Evolutionary conservation across 176 grass and related monocot species (phyloP).

Genomic region (Pontederia crassipes): DNA sequence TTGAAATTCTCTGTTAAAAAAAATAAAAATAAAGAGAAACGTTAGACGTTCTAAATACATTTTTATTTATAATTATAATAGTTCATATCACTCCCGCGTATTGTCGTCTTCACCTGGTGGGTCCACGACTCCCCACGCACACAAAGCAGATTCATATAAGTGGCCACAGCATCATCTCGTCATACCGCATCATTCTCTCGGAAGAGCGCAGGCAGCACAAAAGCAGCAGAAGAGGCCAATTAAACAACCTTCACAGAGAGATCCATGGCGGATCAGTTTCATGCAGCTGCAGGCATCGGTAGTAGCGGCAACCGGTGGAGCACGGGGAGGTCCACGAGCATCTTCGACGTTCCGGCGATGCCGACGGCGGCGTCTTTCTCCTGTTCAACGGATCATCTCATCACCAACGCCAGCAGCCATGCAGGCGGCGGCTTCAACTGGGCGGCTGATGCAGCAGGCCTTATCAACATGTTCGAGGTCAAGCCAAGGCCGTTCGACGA

Average conservation of each 20-base stretch:
- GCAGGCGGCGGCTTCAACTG: not conserved
- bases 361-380: not conserved
- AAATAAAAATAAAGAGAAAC: too few species aligned
- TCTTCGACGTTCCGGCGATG: not conserved
- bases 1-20: too few species aligned
- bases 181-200: too few species aligned
- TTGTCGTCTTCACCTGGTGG: too few species aligned
- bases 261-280: slow-evolving; percentile 1
- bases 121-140: too few species aligned
- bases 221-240: not conserved
- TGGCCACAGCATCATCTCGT: too few species aligned
- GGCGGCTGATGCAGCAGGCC: slow-evolving; percentile 15
- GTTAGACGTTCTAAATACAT: too few species aligned
- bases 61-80: too few species aligned
- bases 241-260: not conserved
- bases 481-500: slow-evolving; percentile 12
- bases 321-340: not conserved
- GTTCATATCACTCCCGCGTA: too few species aligned
- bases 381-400: slow-evolving; percentile 1
- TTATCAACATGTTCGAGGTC: slow-evolving; percentile 14
- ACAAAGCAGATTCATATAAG: too few species aligned
- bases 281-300: not conserved
- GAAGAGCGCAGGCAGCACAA: too few species aligned
- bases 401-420: not conserved
- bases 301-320: slow-evolving; percentile 3